Evolutionary conservation across 345 rosid species (phyloP).

Genomic region (Cardamine occulta): DNA sequence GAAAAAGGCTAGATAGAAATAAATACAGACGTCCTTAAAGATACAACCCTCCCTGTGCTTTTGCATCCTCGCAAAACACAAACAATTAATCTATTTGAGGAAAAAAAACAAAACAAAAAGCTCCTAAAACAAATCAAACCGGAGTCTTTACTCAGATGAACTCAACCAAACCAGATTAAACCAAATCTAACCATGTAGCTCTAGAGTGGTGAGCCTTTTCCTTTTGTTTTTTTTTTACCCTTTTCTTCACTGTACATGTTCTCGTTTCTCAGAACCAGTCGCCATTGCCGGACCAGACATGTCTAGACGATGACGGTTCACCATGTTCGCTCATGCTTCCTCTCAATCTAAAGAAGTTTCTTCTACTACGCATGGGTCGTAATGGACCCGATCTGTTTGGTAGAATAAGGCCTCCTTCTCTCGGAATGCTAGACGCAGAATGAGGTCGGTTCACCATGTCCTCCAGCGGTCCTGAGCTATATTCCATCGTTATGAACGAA

Average conservation of each 20-base stretch:
- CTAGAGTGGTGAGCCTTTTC: constrained; percentile 40
- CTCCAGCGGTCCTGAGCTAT: constrained; percentile 85
- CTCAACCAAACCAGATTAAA: constrained; percentile 2
- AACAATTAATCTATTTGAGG: constrained; percentile 39
- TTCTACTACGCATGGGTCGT: constrained; percentile 71
- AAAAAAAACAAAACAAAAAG: background rate
- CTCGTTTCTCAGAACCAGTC: constrained; percentile 40
- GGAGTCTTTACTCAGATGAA: constrained; percentile 24
- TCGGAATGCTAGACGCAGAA: constrained; percentile 60
- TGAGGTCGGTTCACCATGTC: constrained; percentile 68
- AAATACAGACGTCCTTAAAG: constrained; percentile 35
- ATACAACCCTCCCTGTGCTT: constrained; percentile 31
- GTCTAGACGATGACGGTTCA: constrained; percentile 49
- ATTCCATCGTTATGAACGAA: constrained; percentile 92
- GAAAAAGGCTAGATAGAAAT: constrained; percentile 9
- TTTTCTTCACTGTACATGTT: constrained; percentile 40
- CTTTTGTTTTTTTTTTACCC: background rate
- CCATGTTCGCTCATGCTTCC: constrained; percentile 99
- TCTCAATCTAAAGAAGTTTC: constrained; percentile 65
- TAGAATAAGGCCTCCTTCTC: constrained; percentile 54
- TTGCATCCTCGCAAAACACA: constrained; percentile 40
- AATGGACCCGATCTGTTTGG: constrained; percentile 89
- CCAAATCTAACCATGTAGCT: constrained; percentile 31
- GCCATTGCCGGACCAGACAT: constrained; percentile 39
- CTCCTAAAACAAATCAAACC: constrained; percentile 23